A percentile compares a stretch with the other conserved stretches of the same genome.
These are phyloP conservation scores for Hygrophila difformis DNA, from an alignment of 257 asterid genomes.

Conservation along the genomic window DNA sequence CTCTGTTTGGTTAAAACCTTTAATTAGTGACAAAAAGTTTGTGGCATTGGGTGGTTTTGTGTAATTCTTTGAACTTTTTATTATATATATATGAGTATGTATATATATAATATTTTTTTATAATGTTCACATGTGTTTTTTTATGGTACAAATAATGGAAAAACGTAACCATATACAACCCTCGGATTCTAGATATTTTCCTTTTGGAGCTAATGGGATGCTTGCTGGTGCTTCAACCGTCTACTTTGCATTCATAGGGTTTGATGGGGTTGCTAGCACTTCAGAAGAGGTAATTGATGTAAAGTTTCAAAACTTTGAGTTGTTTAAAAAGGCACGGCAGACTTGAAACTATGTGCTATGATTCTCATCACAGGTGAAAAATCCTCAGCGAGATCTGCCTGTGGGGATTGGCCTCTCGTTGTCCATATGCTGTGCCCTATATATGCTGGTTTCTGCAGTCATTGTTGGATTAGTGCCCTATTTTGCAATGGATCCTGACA, in stretches of 20 bases:
- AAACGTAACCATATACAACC: too few relatives aligned
- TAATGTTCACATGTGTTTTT: too few relatives aligned
- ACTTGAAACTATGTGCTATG: constrained; percentile 4
- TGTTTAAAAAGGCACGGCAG: constrained; percentile 3
- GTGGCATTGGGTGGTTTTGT: not conserved
- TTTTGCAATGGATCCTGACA: constrained; percentile 90
- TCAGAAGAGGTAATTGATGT: constrained; percentile 74
- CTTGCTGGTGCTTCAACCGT: constrained; percentile 99
- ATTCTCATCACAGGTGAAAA: constrained; percentile 52
- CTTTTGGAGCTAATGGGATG: constrained; percentile 89
- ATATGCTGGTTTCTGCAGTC: constrained; percentile 95
- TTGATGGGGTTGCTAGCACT: constrained; percentile 96
- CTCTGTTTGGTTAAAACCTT: too few relatives aligned
- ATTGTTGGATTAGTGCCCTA: constrained; percentile 94
- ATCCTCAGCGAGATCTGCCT: constrained; percentile 96
- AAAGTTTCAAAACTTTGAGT: constrained; percentile 3
- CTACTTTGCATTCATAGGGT: constrained; percentile 88
- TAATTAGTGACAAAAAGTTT: too few relatives aligned
- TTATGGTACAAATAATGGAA: too few relatives aligned
- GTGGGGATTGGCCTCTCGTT: constrained; percentile 85
- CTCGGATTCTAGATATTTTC: constrained; percentile 42
- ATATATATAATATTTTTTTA: not conserved
- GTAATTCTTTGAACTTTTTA: not conserved
- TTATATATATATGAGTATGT: not conserved
- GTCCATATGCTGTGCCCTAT: constrained; percentile 69